Evolutionary conservation across 2,329 filamentous ascomycete genomes (phyloP), one percentile per base, ranked within the genome.

Genomic region (Aspergillus floridensis): DNA sequence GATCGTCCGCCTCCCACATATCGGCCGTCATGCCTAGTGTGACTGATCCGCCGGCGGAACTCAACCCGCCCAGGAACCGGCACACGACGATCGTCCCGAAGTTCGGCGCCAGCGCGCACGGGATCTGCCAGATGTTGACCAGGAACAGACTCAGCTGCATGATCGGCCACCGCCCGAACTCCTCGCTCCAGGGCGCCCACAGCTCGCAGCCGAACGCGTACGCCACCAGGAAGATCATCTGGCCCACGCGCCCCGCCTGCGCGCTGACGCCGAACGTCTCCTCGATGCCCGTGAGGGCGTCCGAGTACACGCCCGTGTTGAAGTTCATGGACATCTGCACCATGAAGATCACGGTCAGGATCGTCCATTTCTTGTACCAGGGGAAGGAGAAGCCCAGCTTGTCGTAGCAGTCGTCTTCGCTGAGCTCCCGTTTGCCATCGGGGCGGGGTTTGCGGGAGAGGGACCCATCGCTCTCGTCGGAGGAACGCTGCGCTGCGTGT

Each of bases 171-270:
- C 91, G 85, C 24, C 91, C 91, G 53, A 93, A 80, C 69, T 95
- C 91, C 72, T 96, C 91, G 50, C 86, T 90, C 89, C 91, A 95
- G 0, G 91, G 91, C 0, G 91, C 91, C 91, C 91, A 95, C 0
- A 93, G 82, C 74, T 95, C 91, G 72, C 91, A 95, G 32, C 91
- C 91, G 71, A 95, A 93, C 38, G 90, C 91, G 72, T 96, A 95
- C 2, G 87, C 75, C 52, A 95, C 82, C 41, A 96, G 77, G 77
- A 93, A 95, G 63, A 92, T 85, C 77, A 90, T 88, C 60, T 90
- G 89, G 70, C 91, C 91, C 57, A 85, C 84, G 57, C 90, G 85
- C 4, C 88, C 90, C 3, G 84, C 86, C 72, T 91, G 88, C 22
- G 79, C 78, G 62, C 86, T 88, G 61, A 93, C 87, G 51, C 77